These are phyloP conservation scores for Mimosa bimucronata DNA, from an alignment of 306 rosid species.

Conservation along the genomic window DNA sequence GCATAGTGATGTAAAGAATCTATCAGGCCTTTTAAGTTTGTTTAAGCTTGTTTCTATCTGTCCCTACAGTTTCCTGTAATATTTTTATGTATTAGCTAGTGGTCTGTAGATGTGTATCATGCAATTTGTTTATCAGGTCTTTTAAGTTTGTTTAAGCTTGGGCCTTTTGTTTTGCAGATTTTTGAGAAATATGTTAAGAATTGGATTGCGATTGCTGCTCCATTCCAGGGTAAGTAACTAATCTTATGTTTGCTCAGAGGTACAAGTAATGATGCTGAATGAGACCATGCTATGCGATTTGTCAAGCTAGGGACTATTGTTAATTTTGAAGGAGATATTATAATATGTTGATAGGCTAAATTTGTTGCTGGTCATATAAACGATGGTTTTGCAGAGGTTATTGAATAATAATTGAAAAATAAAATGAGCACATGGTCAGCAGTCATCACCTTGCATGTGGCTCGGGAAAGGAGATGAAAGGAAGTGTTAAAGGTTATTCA, in stretches of 20 bases:
- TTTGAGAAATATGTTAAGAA: constrained; percentile 96
- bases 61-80: constrained; percentile 24
- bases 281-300: constrained; percentile 18
- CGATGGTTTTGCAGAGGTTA: constrained; percentile 1
- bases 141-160: constrained; percentile 7
- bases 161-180: constrained; percentile 59
- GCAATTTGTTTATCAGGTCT: constrained; percentile 20
- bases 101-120: constrained; percentile 7
- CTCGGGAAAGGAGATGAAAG: not conserved
- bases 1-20: constrained; percentile 69
- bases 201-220: constrained; percentile 95
- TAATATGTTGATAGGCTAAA: constrained; percentile 2
- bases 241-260: constrained; percentile 15
- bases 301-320: constrained; percentile 14
- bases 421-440: constrained; percentile 1
- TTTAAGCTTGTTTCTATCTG: constrained; percentile 30
- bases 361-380: constrained; percentile 3
- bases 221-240: constrained; percentile 81
- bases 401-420: constrained; percentile 7
- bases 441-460: not conserved
- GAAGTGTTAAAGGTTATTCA: not conserved
- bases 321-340: constrained; percentile 21
- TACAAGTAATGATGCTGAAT: constrained; percentile 30
- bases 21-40: constrained; percentile 15
- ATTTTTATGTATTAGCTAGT: constrained; percentile 26